Evolutionary conservation across 257 asterid genomes (phyloP).

Genomic region (Solanum tarijense): DNA sequence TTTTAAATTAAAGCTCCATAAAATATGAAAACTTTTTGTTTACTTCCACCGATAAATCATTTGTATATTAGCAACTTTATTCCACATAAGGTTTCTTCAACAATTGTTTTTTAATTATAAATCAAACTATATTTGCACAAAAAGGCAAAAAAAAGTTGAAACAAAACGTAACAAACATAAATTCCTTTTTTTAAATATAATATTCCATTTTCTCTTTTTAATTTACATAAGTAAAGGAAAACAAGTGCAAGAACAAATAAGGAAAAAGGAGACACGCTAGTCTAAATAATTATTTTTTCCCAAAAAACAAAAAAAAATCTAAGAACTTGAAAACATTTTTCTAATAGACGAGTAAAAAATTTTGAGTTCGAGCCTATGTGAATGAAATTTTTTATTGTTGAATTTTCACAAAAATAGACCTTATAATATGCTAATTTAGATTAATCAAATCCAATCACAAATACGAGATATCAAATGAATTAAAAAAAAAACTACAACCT

Average conservation of each 20-base stretch:
- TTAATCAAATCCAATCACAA: neutral
- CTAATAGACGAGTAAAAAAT: neutral
- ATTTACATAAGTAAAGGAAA: neutral
- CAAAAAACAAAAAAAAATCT: neutral
- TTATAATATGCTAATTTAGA: neutral
- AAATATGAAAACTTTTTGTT: neutral
- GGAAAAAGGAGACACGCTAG: neutral
- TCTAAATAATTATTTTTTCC: neutral
- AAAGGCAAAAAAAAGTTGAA: neutral
- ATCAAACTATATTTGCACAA: neutral
- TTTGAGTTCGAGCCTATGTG: neutral
- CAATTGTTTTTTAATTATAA: neutral
- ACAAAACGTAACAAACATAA: neutral
- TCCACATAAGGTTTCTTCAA: neutral
- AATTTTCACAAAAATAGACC: fast-evolving
- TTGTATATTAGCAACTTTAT: neutral
- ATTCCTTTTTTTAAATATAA: neutral
- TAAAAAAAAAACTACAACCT: neutral
- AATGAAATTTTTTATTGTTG: neutral
- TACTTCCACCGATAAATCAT: neutral
- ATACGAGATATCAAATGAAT: neutral
- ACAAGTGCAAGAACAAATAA: neutral
- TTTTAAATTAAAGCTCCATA: neutral
- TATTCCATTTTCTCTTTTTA: neutral
- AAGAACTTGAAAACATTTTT: neutral